Conservation (phyloP, 1,284 basidiomycete species). For the Neonothopanus nambi region DNA sequence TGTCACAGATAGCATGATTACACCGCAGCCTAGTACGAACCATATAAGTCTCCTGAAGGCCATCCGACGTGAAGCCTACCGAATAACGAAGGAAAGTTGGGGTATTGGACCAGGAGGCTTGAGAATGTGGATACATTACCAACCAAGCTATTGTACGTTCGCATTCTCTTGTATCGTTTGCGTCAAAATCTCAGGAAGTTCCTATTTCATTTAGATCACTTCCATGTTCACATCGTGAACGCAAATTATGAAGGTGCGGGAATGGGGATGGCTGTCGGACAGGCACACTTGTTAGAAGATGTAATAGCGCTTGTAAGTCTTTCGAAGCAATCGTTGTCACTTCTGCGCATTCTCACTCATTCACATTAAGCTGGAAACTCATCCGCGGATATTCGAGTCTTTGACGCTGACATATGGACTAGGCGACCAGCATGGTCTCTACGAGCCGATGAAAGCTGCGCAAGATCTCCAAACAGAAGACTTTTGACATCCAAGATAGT, state of each 20-base stretch:
- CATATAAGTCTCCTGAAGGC: conserved; percentile 73
- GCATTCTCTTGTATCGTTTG: background rate
- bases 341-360: background rate
- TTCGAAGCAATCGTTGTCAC: background rate
- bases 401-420: conserved; percentile 85
- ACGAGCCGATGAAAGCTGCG: conserved; percentile 42
- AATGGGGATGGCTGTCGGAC: conserved; percentile 81
- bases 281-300: conserved; percentile 93
- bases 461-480: conserved; percentile 2
- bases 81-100: conserved; percentile 61
- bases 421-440: conserved; percentile 80
- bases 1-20: background rate
- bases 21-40: background rate
- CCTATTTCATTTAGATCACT: conserved; percentile 82
- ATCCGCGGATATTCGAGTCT: conserved; percentile 50
- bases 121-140: conserved; percentile 91
- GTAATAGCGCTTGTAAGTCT: conserved; percentile 75
- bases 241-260: conserved; percentile 60
- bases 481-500: too few relatives aligned
- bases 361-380: conserved; percentile 7
- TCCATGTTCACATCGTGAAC: conserved; percentile 94
- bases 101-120: conserved; percentile 59
- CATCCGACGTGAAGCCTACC: conserved; percentile 60
- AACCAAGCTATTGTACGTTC: conserved; percentile 90
- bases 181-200: background rate